Percentiles rank a stretch among this genome's conserved stretches.
These are phyloP conservation scores for Sanghuangporus sanghuang DNA, from an alignment of 1,284 basidiomycete genomes.

Conservation along the genomic window DNA sequence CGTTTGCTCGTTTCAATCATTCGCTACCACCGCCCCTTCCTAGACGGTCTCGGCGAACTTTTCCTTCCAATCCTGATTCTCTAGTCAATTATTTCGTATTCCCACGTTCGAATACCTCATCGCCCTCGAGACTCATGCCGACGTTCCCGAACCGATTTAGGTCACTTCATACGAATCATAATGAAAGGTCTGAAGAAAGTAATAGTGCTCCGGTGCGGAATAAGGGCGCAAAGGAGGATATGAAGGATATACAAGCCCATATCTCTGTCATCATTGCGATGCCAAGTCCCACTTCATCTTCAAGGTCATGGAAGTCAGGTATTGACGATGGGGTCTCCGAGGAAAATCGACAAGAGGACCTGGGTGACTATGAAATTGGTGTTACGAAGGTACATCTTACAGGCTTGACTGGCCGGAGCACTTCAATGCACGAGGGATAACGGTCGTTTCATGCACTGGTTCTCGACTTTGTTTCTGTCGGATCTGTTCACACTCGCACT, in stretches of 20 bases:
- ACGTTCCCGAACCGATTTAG: too few relatives aligned
- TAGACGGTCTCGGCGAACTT: not conserved
- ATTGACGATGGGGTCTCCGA: too few relatives aligned
- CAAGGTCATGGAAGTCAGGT: not conserved
- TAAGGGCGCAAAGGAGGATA: too few relatives aligned
- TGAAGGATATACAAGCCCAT: not conserved
- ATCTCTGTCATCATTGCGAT: constrained; percentile 16
- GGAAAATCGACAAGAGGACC: too few relatives aligned
- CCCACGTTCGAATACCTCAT: not conserved
- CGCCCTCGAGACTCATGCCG: not conserved
- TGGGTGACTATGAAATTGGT: constrained; percentile 9
- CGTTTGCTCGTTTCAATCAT: not conserved
- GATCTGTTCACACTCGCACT: not conserved
- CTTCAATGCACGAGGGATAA: not conserved
- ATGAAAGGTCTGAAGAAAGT: not conserved
- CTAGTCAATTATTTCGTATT: not conserved
- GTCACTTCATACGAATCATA: not conserved
- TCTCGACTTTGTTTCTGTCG: not conserved
- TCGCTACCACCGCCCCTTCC: not conserved
- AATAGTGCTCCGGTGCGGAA: not conserved
- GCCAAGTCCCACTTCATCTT: constrained; percentile 4
- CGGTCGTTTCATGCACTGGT: not conserved
- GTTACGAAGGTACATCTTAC: constrained; percentile 3
- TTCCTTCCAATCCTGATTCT: not conserved
- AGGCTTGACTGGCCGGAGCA: not conserved